Conservation (phyloP, 805 yeast genomes). For the Candida sakaeoensis region DNA sequence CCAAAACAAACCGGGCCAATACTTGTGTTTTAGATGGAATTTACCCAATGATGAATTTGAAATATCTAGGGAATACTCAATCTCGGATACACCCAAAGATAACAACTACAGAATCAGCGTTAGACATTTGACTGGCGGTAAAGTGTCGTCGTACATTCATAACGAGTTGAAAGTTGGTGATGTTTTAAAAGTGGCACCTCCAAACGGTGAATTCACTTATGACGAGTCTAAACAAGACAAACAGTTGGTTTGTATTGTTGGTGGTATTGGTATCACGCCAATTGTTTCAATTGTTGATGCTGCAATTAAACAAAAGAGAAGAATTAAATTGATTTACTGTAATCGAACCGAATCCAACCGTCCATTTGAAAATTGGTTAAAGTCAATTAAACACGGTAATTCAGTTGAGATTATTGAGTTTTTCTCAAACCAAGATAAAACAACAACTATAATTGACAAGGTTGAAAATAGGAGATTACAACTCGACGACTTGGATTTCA, state of each 20-base stretch:
- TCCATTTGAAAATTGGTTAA: conserved; percentile 23
- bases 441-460: conserved; percentile 10
- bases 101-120: conserved; percentile 59
- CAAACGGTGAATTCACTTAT: conserved; percentile 51
- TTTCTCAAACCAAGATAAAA: conserved; percentile 9
- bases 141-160: conserved; percentile 50
- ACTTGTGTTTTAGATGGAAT: conserved; percentile 32
- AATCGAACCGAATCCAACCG: conserved; percentile 18
- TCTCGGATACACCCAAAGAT: conserved; percentile 35
- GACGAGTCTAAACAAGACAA: conserved; percentile 22
- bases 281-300: conserved; percentile 48
- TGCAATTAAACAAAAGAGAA: conserved; percentile 27
- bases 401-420: conserved; percentile 19
- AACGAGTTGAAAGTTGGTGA: conserved; percentile 46
- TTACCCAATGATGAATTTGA: conserved; percentile 36
- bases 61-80: conserved; percentile 57
- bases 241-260: conserved; percentile 43
- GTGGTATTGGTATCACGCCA: conserved; percentile 72
- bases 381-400: conserved; percentile 13
- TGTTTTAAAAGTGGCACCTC: conserved; percentile 49
- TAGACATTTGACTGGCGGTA: conserved; percentile 44
- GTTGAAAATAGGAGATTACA: conserved; percentile 12
- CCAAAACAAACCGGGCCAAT: conserved; percentile 44
- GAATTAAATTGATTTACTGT: conserved; percentile 33
- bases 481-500: conserved; percentile 18